These are phyloP conservation scores for Eucalyptus decipiens DNA, from an alignment of 345 rosid genomes.

Conservation along the genomic window DNA sequence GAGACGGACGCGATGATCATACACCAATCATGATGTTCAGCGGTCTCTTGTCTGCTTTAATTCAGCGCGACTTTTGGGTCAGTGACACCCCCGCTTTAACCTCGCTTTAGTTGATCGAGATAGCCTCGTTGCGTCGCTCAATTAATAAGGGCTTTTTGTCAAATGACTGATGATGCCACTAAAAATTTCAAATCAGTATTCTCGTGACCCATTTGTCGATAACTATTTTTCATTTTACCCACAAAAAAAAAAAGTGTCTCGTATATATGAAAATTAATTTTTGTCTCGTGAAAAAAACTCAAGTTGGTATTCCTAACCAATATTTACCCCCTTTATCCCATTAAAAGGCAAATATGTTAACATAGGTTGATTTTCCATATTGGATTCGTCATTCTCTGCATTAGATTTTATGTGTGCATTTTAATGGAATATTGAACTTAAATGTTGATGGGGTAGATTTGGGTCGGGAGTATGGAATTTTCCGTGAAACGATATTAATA, in stretches of 20 bases:
- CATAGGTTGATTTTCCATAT: not conserved
- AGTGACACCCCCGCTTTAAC: not conserved
- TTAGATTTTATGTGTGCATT: not conserved
- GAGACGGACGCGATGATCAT: not conserved
- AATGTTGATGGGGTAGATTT: rapidly evolving
- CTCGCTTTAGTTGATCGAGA: not conserved
- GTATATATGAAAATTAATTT: rapidly evolving
- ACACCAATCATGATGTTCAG: not conserved
- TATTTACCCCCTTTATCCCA: not conserved
- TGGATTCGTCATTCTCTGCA: rapidly evolving
- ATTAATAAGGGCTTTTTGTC: not conserved
- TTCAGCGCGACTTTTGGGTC: not conserved
- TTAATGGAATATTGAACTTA: not conserved
- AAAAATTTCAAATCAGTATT: not conserved
- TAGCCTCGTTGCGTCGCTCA: not conserved
- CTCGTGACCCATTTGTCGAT: rapidly evolving
- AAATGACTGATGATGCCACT: rapidly evolving
- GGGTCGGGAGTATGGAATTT: not conserved
- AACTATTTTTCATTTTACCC: not conserved
- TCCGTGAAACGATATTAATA: rapidly evolving
- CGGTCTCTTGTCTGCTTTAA: not conserved
- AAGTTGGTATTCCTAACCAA: not conserved
- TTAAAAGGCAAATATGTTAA: not conserved
- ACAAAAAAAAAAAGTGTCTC: too few species aligned
- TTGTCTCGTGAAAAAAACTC: too few species aligned